phyloP scores from a whole-genome alignment of 108 stramenopile genomes.

The Skeletonema menzelii region DNA sequence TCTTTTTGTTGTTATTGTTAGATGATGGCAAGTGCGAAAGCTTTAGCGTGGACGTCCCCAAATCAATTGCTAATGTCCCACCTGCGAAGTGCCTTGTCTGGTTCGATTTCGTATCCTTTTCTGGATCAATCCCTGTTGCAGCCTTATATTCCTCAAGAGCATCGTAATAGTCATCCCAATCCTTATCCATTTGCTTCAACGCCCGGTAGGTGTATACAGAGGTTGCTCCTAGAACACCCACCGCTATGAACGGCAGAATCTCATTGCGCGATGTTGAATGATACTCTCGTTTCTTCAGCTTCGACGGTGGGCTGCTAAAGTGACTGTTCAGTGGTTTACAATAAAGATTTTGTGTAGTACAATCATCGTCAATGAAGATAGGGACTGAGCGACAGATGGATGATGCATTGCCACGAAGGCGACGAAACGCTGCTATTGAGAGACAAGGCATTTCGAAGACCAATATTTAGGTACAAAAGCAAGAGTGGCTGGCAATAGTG shows the following conservation, averaged over 20 bases:
- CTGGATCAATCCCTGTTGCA: slow-evolving; percentile 7
- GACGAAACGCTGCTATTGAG: neutral
- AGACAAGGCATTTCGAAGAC: neutral
- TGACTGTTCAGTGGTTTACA: neutral
- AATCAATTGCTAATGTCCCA: slow-evolving; percentile 75
- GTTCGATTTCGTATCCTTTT: neutral
- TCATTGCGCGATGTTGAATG: slow-evolving; percentile 64
- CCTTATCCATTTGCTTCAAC: slow-evolving; percentile 71
- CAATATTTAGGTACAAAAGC: too few relatives aligned
- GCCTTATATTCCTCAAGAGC: slow-evolving; percentile 61
- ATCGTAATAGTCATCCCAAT: slow-evolving; percentile 84
- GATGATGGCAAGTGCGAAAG: slow-evolving; percentile 38
- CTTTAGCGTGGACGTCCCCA: slow-evolving; percentile 66
- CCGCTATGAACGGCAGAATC: slow-evolving; percentile 68
- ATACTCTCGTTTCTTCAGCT: slow-evolving; percentile 31
- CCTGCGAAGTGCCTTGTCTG: slow-evolving; percentile 16
- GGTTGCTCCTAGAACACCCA: slow-evolving; percentile 20
- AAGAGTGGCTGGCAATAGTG: too few relatives aligned
- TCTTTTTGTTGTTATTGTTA: neutral
- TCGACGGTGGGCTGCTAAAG: neutral
- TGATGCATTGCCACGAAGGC: neutral
- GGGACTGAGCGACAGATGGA: neutral
- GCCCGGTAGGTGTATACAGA: slow-evolving; percentile 68
- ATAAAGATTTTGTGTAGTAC: neutral
- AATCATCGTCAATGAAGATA: neutral